These are phyloP conservation scores for Sphagnum magellanicum DNA, from an alignment of 228 moss, liverwort and hornwort species.

Conservation along the genomic window DNA sequence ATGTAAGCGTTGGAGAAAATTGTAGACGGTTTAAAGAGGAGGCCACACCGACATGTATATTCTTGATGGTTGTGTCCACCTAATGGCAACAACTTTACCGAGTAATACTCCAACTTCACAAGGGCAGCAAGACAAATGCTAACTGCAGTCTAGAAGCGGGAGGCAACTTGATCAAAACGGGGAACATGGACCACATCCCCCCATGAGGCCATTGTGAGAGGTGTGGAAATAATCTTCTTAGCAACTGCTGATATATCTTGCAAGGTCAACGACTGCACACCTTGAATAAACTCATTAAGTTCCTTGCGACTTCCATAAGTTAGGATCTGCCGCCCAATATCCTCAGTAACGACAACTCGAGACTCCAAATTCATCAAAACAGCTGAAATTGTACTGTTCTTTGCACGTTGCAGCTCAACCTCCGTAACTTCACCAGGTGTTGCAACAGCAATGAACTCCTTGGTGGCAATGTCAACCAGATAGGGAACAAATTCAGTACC, in stretches of 20 bases:
- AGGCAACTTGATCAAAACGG: constrained; percentile 80
- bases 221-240: constrained; percentile 66
- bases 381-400: constrained; percentile 83
- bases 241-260: constrained; percentile 63
- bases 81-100: too few relatives aligned
- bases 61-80: too few relatives aligned
- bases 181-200: constrained; percentile 79
- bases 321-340: constrained; percentile 89
- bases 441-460: constrained; percentile 70
- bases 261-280: constrained; percentile 58
- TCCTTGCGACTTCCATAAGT: constrained; percentile 84
- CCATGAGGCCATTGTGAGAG: constrained; percentile 96
- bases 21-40: too few relatives aligned
- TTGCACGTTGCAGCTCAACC: constrained; percentile 68
- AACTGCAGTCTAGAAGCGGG: constrained; percentile 24
- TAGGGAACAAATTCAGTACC: constrained; percentile 62
- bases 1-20: too few relatives aligned
- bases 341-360: constrained; percentile 85
- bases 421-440: constrained; percentile 71
- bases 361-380: constrained; percentile 97
- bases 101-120: too few relatives aligned
- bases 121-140: background rate
- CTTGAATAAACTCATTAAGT: constrained; percentile 65
- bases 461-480: constrained; percentile 72
- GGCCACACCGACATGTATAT: too few relatives aligned